Base-by-base conservation (phyloP, 164 flowering plant species). In the Magnolia sinica region DNA sequence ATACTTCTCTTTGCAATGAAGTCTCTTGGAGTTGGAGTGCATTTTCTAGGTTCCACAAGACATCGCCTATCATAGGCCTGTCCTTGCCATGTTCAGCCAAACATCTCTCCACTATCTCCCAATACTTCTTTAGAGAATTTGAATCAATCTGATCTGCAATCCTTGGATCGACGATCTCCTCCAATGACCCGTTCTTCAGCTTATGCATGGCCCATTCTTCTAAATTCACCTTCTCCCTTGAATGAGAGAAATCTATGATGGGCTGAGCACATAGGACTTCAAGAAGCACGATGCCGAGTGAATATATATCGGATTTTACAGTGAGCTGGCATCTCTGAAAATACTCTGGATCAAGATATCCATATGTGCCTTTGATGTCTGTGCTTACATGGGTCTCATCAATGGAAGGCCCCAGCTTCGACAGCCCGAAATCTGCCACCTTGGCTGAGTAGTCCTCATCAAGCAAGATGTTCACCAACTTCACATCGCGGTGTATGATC, bases 31-130 rank as follows among this genome's bases (percentile, higher is more conserved):
- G 91, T 81, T 89, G 94, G 74, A 90, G 85, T 31, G 81, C 84
- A 71, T 89, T 71, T 72, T 90, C 96, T 84, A 92, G 80, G 64
- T 90, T 92, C 96, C 96, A 92, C 65, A 92, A 69, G 49, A 92
- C 96, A 80, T 92, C 94, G 52, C 94, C 94, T 89, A 90, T 90
- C 0, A 84, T 81, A 27, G 96, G 96, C 85, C 96, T 85, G 75
- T 90, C 94, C 14, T 87, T 87, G 4, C 91, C 94, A 81, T 87
- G 87, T 1, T 92, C 95, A n/a, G 92, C 89, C 79, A 91, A 84
- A 74, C 97, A 91, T 80, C 90, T 92, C 80, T 86, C 90, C 19
- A 91, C 93, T 1, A 90, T 90, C 63, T 92, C 95, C 9, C 82
- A 88, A 66, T 76, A 88, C 67, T 88, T 92, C 82, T 82, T 85